Evolutionary conservation across 83 land plant genomes (phyloP).

Genomic region (Diphasiastrum complanatum): DNA sequence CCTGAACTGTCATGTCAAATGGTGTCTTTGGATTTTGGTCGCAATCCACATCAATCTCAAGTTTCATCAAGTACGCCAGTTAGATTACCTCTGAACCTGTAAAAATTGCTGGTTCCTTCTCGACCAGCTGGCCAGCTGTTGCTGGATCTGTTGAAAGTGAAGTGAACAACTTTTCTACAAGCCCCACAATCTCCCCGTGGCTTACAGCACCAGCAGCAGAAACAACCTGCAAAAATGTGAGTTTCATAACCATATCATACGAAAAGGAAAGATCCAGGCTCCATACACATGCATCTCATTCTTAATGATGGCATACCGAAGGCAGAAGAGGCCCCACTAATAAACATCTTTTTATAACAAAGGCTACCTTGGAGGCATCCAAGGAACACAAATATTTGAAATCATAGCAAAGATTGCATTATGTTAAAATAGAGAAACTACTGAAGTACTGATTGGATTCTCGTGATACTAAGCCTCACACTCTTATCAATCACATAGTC

Average conservation of each 20-base stretch:
- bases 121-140: constrained; percentile 1
- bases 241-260: neutral
- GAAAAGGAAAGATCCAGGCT: neutral
- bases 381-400: neutral
- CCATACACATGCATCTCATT: neutral
- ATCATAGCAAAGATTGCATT: neutral
- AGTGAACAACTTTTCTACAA: constrained; percentile 2
- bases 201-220: constrained; percentile 18
- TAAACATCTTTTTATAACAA: no score
- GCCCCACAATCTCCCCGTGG: constrained; percentile 2
- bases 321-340: no score
- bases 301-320: no score
- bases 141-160: constrained; percentile 1
- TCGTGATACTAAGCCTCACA: neutral
- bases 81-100: constrained; percentile 13
- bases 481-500: neutral
- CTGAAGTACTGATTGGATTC: no score
- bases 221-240: constrained; percentile 8
- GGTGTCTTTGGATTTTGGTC: no score
- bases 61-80: neutral
- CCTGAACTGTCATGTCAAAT: no score
- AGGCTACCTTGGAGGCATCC: no score
- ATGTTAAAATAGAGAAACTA: no score
- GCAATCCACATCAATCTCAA: no score
- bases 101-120: constrained; percentile 10